phyloP scores from a whole-genome alignment of 306 rosid species.

The Luffa aegyptiaca region DNA sequence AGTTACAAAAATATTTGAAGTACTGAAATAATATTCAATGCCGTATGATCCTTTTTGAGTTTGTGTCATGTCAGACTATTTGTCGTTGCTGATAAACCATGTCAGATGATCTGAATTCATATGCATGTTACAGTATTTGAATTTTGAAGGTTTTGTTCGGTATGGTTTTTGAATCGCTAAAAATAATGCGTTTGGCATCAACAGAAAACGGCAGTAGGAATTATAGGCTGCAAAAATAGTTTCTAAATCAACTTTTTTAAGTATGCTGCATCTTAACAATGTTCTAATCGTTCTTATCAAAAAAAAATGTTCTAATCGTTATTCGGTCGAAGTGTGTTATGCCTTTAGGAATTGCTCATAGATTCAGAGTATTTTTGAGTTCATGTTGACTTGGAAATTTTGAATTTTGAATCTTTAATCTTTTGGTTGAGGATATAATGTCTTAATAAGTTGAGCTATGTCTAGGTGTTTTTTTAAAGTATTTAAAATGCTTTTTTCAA shows the following conservation, averaged over 20 bases:
- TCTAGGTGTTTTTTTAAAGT: neutral
- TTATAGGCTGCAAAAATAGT: neutral
- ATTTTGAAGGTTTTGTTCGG: neutral
- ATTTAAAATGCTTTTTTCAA: neutral
- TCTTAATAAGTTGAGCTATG: neutral
- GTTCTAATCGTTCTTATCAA: neutral
- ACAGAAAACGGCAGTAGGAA: neutral
- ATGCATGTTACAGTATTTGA: neutral
- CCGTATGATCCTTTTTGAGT: neutral
- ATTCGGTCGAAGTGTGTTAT: neutral
- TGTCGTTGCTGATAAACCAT: neutral
- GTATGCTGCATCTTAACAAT: neutral
- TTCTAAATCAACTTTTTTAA: neutral
- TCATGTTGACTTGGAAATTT: neutral
- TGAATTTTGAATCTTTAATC: neutral
- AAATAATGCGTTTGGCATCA: neutral
- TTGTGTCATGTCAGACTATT: neutral
- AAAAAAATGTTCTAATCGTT: too few relatives aligned
- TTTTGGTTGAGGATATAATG: too few relatives aligned
- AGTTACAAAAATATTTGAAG: slow-evolving; percentile 2
- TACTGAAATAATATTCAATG: neutral
- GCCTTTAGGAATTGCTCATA: neutral
- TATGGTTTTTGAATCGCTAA: neutral
- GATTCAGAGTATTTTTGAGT: neutral
- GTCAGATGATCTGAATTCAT: neutral